A percentile compares a stretch with the other conserved stretches of the same genome.
phyloP scores from a whole-genome alignment of 768 basidiomycete genomes.

The Xanthoconium stramineum region DNA sequence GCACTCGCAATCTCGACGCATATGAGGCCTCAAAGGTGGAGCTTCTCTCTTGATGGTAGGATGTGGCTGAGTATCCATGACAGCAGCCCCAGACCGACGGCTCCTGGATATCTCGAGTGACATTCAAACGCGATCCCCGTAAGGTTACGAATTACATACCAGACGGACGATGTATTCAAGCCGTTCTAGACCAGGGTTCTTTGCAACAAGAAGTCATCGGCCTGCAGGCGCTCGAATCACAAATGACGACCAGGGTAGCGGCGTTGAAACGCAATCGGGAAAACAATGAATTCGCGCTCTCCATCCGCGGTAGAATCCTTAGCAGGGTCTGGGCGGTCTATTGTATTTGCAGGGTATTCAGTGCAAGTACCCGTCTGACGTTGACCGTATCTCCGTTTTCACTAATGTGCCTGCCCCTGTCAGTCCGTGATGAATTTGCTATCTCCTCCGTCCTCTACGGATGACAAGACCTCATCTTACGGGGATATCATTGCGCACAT shows the following conservation, averaged over 20 bases:
- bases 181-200: slow-evolving; percentile 32
- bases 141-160: slow-evolving; percentile 11
- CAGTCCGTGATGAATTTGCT: slow-evolving; percentile 35
- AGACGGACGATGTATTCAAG: background rate
- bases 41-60: background rate
- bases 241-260: slow-evolving; percentile 60
- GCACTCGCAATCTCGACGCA: slow-evolving; percentile 26
- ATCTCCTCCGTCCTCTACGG: slow-evolving; percentile 31
- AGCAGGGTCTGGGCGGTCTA: slow-evolving; percentile 62
- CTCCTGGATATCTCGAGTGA: slow-evolving; percentile 29
- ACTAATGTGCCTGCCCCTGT: slow-evolving; percentile 14
- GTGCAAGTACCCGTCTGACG: slow-evolving; percentile 40
- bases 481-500: slow-evolving; percentile 42
- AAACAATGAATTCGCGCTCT: slow-evolving; percentile 46
- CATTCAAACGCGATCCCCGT: slow-evolving; percentile 33
- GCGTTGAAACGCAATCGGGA: slow-evolving; percentile 48
- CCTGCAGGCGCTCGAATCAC: slow-evolving; percentile 61
- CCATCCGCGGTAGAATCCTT: slow-evolving; percentile 52
- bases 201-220: slow-evolving; percentile 59
- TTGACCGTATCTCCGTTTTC: slow-evolving; percentile 2
- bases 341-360: slow-evolving; percentile 59
- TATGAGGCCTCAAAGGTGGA: slow-evolving; percentile 25
- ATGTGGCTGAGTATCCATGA: slow-evolving; percentile 8
- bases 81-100: slow-evolving; percentile 27
- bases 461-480: slow-evolving; percentile 39